Percentiles rank a stretch among this genome's conserved stretches.
Evolutionary conservation across 352 stramenopile genomes (phyloP).

Genomic region (Blastocystis sp.): DNA sequence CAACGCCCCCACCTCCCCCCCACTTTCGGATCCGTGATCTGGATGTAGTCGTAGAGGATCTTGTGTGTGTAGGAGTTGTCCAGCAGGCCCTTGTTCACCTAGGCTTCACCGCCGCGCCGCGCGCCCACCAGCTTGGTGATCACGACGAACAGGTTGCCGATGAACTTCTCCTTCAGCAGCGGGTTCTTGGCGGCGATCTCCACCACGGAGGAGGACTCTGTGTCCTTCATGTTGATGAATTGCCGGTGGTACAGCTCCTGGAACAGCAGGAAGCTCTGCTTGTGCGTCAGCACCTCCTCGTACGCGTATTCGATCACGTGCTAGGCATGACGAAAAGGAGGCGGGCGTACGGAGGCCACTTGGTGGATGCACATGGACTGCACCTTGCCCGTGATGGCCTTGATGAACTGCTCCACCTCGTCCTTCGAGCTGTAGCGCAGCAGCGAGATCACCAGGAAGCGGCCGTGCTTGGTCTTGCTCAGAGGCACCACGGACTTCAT

Average conservation of each 20-base stretch:
- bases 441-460: slow-evolving; percentile 50
- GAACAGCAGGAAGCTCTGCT: slow-evolving; percentile 59
- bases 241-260: slow-evolving; percentile 68
- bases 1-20: not conserved
- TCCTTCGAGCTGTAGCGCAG: slow-evolving; percentile 66
- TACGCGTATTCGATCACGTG: slow-evolving; percentile 66
- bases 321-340: not conserved
- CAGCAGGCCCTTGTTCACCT: slow-evolving; percentile 55
- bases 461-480: slow-evolving; percentile 64
- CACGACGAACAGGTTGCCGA: slow-evolving; percentile 44
- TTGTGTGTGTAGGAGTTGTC: slow-evolving; percentile 66
- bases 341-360: slow-evolving; percentile 18
- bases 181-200: slow-evolving; percentile 60
- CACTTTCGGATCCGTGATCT: slow-evolving; percentile 55
- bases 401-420: slow-evolving; percentile 43
- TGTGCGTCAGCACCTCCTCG: slow-evolving; percentile 43
- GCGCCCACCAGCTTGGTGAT: slow-evolving; percentile 48
- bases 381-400: slow-evolving; percentile 58
- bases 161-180: slow-evolving; percentile 57
- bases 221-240: slow-evolving; percentile 64
- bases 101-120: not conserved
- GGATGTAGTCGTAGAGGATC: slow-evolving; percentile 64
- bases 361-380: slow-evolving; percentile 48
- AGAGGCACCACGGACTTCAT: slow-evolving; percentile 45
- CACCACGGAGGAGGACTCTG: not conserved